Percentiles rank a stretch among this genome's conserved stretches.
Conservation (phyloP, 2,329 filamentous ascomycete genomes). For the Stemphylium beticola region DNA sequence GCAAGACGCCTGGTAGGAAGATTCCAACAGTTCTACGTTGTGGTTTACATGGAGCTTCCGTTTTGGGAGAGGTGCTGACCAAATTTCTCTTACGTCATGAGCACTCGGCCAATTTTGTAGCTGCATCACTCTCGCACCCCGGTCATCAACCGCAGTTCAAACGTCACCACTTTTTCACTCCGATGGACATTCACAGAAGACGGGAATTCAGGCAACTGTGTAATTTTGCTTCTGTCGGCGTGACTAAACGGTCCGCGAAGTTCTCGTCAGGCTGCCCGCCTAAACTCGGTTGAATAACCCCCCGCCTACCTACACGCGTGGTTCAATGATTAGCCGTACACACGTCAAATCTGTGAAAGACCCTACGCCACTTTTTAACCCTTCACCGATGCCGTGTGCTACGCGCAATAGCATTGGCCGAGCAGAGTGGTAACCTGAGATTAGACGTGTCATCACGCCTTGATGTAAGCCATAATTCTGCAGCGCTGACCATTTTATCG, state of each 20-base stretch:
- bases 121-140: neutral
- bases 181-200: too few relatives aligned
- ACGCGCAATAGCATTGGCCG: too few relatives aligned
- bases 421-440: neutral
- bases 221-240: neutral
- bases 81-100: too few relatives aligned
- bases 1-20: too few relatives aligned
- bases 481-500: neutral
- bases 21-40: neutral
- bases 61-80: too few relatives aligned
- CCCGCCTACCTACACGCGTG: neutral
- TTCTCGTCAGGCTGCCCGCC: neutral
- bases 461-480: neutral
- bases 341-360: neutral
- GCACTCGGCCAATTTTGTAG: neutral
- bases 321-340: neutral
- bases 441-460: neutral
- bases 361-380: neutral
- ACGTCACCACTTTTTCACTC: too few relatives aligned
- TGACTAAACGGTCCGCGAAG: neutral
- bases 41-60: too few relatives aligned
- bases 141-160: neutral
- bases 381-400: too few relatives aligned
- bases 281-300: slow-evolving; percentile 5
- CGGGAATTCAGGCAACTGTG: neutral